Evolutionary conservation across 495 filamentous ascomycete species (phyloP).

Genomic region (Podospora conica): DNA sequence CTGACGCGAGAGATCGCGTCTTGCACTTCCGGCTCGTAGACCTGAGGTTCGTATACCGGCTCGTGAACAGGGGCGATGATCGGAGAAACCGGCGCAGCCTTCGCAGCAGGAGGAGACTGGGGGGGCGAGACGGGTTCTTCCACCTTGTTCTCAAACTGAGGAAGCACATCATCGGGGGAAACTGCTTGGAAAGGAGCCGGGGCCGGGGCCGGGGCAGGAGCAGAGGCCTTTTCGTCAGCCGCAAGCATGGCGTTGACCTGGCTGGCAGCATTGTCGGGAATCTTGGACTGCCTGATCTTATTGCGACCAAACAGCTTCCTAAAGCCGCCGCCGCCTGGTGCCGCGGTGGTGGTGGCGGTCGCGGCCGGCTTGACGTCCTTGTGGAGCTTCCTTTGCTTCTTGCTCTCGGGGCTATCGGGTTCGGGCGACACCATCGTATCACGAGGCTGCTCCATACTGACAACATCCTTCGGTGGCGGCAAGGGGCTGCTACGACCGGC

Average conservation of each 20-base stretch:
- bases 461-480: conserved; percentile 34
- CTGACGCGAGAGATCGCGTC: conserved; percentile 50
- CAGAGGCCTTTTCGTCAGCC: conserved; percentile 16
- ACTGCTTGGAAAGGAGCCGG: conserved; percentile 11
- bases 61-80: conserved; percentile 21
- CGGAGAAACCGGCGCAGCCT: conserved; percentile 8
- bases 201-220: conserved; percentile 19
- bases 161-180: conserved; percentile 21
- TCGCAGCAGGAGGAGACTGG: not conserved
- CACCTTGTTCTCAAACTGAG: conserved; percentile 8
- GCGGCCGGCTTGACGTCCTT: conserved; percentile 46
- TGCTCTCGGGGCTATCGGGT: conserved; percentile 41
- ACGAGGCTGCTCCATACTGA: conserved; percentile 32
- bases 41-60: conserved; percentile 45
- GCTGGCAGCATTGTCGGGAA: conserved; percentile 42
- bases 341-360: not conserved
- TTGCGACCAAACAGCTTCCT: conserved; percentile 60
- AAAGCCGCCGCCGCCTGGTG: conserved; percentile 39
- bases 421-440: conserved; percentile 42
- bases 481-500: conserved; percentile 32
- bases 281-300: conserved; percentile 45
- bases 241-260: conserved; percentile 33
- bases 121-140: not conserved
- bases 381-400: conserved; percentile 49
- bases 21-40: conserved; percentile 34